Base-by-base conservation (phyloP, 352 stramenopile species). In the Globisporangium rhizosaccharum region DNA sequence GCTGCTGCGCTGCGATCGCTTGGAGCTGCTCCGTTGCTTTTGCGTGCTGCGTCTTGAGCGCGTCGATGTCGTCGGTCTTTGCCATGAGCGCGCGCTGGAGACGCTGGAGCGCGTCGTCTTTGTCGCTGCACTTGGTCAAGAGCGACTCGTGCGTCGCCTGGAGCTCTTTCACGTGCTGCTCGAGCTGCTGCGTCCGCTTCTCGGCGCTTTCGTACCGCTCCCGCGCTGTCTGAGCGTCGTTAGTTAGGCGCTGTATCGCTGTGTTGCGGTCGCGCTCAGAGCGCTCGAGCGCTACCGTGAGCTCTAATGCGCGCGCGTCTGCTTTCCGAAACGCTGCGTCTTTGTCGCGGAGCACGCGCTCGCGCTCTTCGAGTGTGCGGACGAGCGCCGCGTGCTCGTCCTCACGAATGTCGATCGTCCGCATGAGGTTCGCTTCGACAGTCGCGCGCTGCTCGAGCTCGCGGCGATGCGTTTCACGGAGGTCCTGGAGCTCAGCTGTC, bases 1-100 rank as follows among this genome's bases (percentile, higher is more conserved):
- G 71, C 42, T 88, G 81, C 45, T 90, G 81, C 39, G 78, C 63
- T 12, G 73, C 68, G 10, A 87, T 50, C 20, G 71, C 70, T 23
- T 90, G 79, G 42, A 85, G 68, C 0, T 74, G 74, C n/a, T 81
- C 73, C 2, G 58, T 69, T 0, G 77, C 60, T 54, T 86, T 88
- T 14, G 55, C 60, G 20, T 84, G 57, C 47, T 87, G 78, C 15
- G 65, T 23, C 53, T 76, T 75, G 17, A 82, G 18, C 25, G 74
- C 68, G 15, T 88, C 79, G 3, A 85, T 47, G 26, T 90, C 81
- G 25, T 81, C 73, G 14, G 65, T 59, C 25, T 83, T 74, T 30
- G 67, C 37, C 1, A 67, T 30, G 26, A 90, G 54, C 7, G 37
- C 63, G 28, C 72, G 80, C 33, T 83, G 83, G 11, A 87, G 53